phyloP scores from a whole-genome alignment of 331 rosid genomes.

The Malus hybrid region DNA sequence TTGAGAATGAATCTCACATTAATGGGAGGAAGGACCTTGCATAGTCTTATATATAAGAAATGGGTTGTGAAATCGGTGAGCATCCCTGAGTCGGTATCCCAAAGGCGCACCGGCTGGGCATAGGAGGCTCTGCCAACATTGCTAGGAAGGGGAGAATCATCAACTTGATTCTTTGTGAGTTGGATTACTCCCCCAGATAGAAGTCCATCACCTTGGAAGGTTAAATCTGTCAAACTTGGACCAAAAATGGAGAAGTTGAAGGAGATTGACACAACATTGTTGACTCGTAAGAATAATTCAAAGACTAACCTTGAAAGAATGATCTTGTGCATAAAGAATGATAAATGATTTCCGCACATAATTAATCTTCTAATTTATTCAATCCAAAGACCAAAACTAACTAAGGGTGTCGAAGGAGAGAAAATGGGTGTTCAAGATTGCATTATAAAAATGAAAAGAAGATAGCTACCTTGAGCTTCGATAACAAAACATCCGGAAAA shows the following conservation, averaged over 20 bases:
- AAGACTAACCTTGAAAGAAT: neutral
- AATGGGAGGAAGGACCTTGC: too few relatives aligned
- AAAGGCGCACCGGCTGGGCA: constrained; percentile 26
- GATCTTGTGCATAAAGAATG: too few relatives aligned
- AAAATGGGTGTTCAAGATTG: too few relatives aligned
- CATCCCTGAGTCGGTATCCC: constrained; percentile 28
- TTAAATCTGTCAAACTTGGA: constrained; percentile 9
- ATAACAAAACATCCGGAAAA: too few relatives aligned
- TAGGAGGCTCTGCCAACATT: constrained; percentile 40
- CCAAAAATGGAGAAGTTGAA: constrained; percentile 37
- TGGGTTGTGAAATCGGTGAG: constrained; percentile 57
- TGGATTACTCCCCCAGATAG: constrained; percentile 25
- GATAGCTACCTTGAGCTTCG: too few relatives aligned
- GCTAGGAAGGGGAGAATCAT: constrained; percentile 7
- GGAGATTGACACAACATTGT: constrained; percentile 15
- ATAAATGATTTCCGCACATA: too few relatives aligned
- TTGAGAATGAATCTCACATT: too few relatives aligned
- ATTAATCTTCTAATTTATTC: too few relatives aligned
- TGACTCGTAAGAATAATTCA: constrained; percentile 11
- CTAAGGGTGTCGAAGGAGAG: too few relatives aligned
- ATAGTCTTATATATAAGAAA: constrained; percentile 7
- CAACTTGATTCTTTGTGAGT: constrained; percentile 39
- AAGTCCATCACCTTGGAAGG: constrained; percentile 42
- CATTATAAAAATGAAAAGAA: too few relatives aligned
- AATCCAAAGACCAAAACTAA: too few relatives aligned